These are phyloP conservation scores for Geoglossum glabrum DNA, from an alignment of 495 filamentous ascomycete genomes.

Conservation along the genomic window DNA sequence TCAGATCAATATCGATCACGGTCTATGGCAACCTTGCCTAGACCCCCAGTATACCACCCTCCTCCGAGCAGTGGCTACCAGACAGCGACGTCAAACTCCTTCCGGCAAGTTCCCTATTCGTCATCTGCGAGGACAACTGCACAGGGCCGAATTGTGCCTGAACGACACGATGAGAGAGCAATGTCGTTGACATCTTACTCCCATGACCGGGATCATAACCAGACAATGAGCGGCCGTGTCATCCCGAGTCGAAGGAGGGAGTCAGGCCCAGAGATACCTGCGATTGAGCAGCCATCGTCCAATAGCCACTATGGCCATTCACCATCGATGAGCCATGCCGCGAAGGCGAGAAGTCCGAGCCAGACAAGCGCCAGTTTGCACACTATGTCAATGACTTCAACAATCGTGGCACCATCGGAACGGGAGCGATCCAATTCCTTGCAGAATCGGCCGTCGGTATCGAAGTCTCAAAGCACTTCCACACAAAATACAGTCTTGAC, in stretches of 20 bases:
- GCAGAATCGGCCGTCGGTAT: constrained; percentile 27
- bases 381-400: constrained; percentile 82
- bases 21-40: constrained; percentile 60
- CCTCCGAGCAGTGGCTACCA: constrained; percentile 41
- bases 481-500: constrained; percentile 25
- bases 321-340: constrained; percentile 2
- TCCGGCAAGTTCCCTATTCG: constrained; percentile 56
- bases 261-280: constrained; percentile 23
- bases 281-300: background rate
- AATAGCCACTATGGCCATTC: background rate
- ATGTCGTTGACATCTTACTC: constrained; percentile 90
- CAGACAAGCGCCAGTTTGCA: constrained; percentile 14
- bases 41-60: constrained; percentile 42
- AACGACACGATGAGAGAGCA: constrained; percentile 75
- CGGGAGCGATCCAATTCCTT: constrained; percentile 23
- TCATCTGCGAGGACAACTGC: constrained; percentile 59
- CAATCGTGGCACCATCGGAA: constrained; percentile 31
- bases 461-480: constrained; percentile 16
- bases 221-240: constrained; percentile 78
- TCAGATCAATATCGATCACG: constrained; percentile 73
- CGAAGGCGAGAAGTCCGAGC: constrained; percentile 19
- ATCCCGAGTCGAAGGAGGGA: constrained; percentile 50
- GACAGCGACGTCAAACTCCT: constrained; percentile 46
- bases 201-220: constrained; percentile 54
- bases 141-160: constrained; percentile 76